A percentile compares a stretch with the other conserved stretches of the same genome.
These are phyloP conservation scores for Bocquillonia castaneifolia DNA, from an alignment of 441 rosid genomes.

Conservation along the genomic window DNA sequence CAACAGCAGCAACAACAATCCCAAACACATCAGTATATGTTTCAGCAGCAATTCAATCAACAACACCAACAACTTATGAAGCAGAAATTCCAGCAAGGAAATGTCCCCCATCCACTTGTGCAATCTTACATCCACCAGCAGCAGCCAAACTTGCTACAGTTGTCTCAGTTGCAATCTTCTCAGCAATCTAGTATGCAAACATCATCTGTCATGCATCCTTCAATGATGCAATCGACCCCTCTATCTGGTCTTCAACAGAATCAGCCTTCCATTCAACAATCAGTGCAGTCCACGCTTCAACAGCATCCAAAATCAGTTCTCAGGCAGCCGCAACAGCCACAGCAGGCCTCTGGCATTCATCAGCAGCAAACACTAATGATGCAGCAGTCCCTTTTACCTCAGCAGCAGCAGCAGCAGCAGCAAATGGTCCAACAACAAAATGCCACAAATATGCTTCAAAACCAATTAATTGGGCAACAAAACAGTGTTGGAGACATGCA, in stretches of 20 bases:
- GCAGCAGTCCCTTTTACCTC: slow-evolving; percentile 53
- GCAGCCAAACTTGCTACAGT: slow-evolving; percentile 59
- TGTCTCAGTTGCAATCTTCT: slow-evolving; percentile 64
- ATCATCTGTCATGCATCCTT: slow-evolving; percentile 55
- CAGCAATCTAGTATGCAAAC: slow-evolving; percentile 71
- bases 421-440: slow-evolving; percentile 56
- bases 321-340: slow-evolving; percentile 74
- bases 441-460: slow-evolving; percentile 53
- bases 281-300: slow-evolving; percentile 68
- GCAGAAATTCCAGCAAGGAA: slow-evolving; percentile 65
- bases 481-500: slow-evolving; percentile 69
- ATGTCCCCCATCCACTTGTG: slow-evolving; percentile 41
- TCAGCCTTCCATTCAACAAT: slow-evolving; percentile 71
- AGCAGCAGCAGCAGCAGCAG: slow-evolving; percentile 64
- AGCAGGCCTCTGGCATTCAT: slow-evolving; percentile 54
- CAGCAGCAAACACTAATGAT: slow-evolving; percentile 65
- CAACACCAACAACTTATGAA: slow-evolving; percentile 50
- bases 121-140: slow-evolving; percentile 33
- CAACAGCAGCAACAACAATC: slow-evolving; percentile 71
- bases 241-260: slow-evolving; percentile 63
- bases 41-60: slow-evolving; percentile 57
- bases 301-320: slow-evolving; percentile 57
- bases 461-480: slow-evolving; percentile 63
- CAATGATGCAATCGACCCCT: slow-evolving; percentile 49
- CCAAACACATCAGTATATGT: slow-evolving; percentile 51